A percentile compares a stretch with the other conserved stretches of the same genome.
Evolutionary conservation across 73 alveolate species (phyloP).

Genomic region (Paramecium caudatum): DNA sequence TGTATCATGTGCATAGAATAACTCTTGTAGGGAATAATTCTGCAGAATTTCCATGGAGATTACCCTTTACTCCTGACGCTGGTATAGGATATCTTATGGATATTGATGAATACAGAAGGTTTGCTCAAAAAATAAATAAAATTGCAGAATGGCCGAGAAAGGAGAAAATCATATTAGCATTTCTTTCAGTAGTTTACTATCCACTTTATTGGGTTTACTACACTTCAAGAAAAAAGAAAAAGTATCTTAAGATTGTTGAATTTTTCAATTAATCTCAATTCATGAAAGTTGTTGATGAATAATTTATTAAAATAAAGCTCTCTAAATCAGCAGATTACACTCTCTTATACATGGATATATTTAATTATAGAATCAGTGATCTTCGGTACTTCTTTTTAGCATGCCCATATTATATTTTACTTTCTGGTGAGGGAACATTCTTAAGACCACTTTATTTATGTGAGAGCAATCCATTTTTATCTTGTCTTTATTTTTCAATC

Average conservation of each 20-base stretch:
- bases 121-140: constrained; percentile 57
- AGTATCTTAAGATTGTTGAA: neutral
- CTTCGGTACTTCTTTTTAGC: constrained; percentile 61
- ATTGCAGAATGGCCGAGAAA: constrained; percentile 61
- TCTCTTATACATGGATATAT: constrained; percentile 57
- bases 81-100: constrained; percentile 70
- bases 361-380: constrained; percentile 63
- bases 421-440: constrained; percentile 74
- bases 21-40: constrained; percentile 68
- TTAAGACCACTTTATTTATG: constrained; percentile 66
- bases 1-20: constrained; percentile 73
- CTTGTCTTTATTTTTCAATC: constrained; percentile 70
- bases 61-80: constrained; percentile 62
- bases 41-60: constrained; percentile 49
- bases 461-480: constrained; percentile 74
- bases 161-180: neutral
- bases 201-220: constrained; percentile 70
- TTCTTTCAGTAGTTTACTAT: constrained; percentile 28
- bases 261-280: constrained; percentile 27
- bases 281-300: constrained; percentile 60
- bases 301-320: constrained; percentile 52
- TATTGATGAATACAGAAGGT: constrained; percentile 60
- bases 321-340: constrained; percentile 73
- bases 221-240: constrained; percentile 39
- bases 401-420: constrained; percentile 60